A percentile compares a stretch with the other conserved stretches of the same genome.
These are phyloP conservation scores for Colletotrichum sp. DNA, from an alignment of 2,329 filamentous ascomycete species.

Conservation along the genomic window DNA sequence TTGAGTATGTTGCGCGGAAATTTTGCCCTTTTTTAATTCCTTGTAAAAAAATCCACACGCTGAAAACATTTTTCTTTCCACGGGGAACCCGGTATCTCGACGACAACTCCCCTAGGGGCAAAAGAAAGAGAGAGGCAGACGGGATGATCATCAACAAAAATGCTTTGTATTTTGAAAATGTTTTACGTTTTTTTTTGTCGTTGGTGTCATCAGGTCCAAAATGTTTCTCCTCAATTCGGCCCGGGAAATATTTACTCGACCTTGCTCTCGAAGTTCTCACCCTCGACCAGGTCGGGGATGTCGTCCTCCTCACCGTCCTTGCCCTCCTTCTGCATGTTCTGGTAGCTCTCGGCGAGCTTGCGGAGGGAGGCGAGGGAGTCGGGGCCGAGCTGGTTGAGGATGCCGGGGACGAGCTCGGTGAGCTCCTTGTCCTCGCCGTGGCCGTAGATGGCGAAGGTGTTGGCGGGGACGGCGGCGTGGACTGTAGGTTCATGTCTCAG, in stretches of 20 bases:
- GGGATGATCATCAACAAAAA: not conserved
- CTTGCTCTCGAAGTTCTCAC: slow-evolving; percentile 98
- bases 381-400: slow-evolving; percentile 98
- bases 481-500: slow-evolving; percentile 59
- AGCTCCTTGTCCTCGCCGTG: slow-evolving; percentile 99
- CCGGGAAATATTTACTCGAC: slow-evolving; percentile 70
- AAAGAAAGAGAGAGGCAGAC: not conserved
- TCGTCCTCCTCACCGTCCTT: slow-evolving; percentile 84
- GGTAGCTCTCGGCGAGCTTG: slow-evolving; percentile 99
- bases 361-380: slow-evolving; percentile 97
- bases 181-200: slow-evolving; percentile 22
- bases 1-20: not conserved
- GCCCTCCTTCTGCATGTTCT: slow-evolving; percentile 96
- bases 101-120: not conserved
- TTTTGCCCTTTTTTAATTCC: slow-evolving; percentile 23
- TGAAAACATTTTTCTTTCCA: not conserved
- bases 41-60: not conserved
- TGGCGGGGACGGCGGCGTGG: slow-evolving; percentile 94
- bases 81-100: not conserved
- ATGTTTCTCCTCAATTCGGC: not conserved
- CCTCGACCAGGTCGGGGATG: slow-evolving; percentile 95
- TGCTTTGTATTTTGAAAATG: not conserved
- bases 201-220: not conserved
- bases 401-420: slow-evolving; percentile 97
- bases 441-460: slow-evolving; percentile 99